phyloP scores from a whole-genome alignment of 176 grass and related monocot genomes.

The Lolium perenne region DNA sequence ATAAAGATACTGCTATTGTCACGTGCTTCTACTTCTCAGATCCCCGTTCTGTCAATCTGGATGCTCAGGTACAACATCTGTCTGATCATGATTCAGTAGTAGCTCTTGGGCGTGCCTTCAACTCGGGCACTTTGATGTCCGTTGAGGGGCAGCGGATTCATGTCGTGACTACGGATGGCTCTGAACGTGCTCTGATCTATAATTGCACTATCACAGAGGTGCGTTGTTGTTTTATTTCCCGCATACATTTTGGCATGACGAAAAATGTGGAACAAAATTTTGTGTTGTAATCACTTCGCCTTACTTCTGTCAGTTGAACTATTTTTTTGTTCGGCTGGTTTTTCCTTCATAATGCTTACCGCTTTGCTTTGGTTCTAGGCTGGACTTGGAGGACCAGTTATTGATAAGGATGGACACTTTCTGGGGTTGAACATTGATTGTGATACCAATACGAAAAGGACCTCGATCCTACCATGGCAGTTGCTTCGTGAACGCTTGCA shows the following conservation, averaged over 20 bases:
- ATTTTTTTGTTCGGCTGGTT: neutral
- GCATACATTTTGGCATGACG: neutral
- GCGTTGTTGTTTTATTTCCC: neutral
- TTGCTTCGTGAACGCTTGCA: neutral
- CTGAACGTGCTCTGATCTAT: neutral
- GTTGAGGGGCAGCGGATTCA: neutral
- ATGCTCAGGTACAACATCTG: no score
- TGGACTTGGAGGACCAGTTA: neutral
- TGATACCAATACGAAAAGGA: neutral
- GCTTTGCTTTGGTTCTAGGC: neutral
- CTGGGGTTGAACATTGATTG: neutral
- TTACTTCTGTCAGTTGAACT: neutral
- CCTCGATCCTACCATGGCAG: neutral
- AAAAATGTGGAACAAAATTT: neutral
- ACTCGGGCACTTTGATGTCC: neutral
- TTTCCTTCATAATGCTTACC: neutral
- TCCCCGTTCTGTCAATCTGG: neutral
- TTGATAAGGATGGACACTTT: neutral
- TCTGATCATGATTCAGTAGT: neutral
- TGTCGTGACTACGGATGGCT: no score
- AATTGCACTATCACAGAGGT: slow-evolving; percentile 1
- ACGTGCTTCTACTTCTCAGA: neutral
- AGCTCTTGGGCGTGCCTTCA: neutral
- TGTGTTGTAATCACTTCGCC: neutral
- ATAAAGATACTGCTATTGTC: slow-evolving; percentile 10